These are phyloP conservation scores for Penicillium sp. DNA, from an alignment of 2,329 filamentous ascomycete genomes.

Conservation along the genomic window DNA sequence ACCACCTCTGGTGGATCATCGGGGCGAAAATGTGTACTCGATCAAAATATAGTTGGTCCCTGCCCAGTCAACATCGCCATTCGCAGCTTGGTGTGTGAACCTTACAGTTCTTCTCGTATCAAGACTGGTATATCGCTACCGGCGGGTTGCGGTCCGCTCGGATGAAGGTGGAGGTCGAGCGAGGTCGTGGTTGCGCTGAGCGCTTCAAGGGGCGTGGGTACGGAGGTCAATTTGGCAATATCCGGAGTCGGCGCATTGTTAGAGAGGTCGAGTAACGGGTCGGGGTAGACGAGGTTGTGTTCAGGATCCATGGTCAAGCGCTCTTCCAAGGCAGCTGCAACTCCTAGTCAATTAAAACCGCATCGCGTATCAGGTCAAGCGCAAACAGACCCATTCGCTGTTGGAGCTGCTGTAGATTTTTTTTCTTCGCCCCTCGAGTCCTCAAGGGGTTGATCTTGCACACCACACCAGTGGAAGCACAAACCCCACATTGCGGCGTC, in stretches of 20 bases:
- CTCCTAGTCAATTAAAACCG: not conserved
- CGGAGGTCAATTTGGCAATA: not conserved
- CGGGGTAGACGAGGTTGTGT: not conserved
- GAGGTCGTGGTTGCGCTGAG: not conserved
- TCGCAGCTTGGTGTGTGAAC: not conserved
- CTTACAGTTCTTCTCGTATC: slow-evolving; percentile 1
- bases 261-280: not conserved
- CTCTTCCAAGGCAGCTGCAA: not conserved
- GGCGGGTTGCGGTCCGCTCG: not conserved
- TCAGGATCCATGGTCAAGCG: not conserved
- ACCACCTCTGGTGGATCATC: slow-evolving; percentile 10
- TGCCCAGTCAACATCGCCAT: not conserved
- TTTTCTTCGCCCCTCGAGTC: slow-evolving; percentile 12
- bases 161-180: not conserved
- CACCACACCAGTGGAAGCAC: not conserved
- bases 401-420: slow-evolving; percentile 6
- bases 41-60: slow-evolving; percentile 18
- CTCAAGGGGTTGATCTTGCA: slow-evolving; percentile 4
- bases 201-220: no score
- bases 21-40: slow-evolving; percentile 10
- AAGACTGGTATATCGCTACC: not conserved
- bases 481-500: slow-evolving; percentile 11
- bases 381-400: not conserved
- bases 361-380: not conserved
- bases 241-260: not conserved